Conservation (phyloP, 2,329 filamentous ascomycete species). For the Xylariaceae sp. region DNA sequence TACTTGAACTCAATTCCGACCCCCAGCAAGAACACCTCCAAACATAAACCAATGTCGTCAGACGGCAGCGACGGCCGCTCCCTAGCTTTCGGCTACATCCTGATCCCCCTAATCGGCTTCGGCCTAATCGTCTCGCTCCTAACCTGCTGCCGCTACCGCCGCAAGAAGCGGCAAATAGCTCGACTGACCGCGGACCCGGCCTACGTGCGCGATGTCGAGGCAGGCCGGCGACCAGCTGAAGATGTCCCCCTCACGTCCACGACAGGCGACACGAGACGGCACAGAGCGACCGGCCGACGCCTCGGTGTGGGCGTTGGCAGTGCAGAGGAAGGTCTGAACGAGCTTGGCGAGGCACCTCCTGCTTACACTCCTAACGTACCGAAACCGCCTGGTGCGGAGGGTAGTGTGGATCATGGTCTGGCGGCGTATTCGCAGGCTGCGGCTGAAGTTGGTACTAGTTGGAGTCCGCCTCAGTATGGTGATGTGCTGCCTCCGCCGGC, state of each 20-base stretch:
- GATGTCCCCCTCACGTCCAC: constrained; percentile 5
- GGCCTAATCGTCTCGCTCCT: constrained; percentile 20
- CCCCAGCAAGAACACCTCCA: background rate
- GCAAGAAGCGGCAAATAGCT: constrained; percentile 17
- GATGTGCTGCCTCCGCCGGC: constrained; percentile 3
- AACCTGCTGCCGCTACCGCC: constrained; percentile 26
- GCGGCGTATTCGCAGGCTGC: constrained; percentile 15
- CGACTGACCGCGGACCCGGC: constrained; percentile 11
- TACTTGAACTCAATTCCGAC: background rate
- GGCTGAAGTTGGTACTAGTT: constrained; percentile 10
- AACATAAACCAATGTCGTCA: background rate
- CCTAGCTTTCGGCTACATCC: constrained; percentile 24
- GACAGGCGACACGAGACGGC: constrained; percentile 9
- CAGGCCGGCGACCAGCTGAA: constrained; percentile 14
- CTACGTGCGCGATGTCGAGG: constrained; percentile 21
- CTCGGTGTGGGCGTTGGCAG: constrained; percentile 19
- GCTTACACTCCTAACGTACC: constrained; percentile 27
- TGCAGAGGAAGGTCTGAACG: constrained; percentile 31
- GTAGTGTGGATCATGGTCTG: constrained; percentile 14
- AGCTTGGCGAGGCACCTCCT: constrained; percentile 32
- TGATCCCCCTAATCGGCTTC: constrained; percentile 28
- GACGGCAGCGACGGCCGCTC: constrained; percentile 2
- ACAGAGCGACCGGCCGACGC: constrained; percentile 6
- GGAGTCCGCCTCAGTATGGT: constrained; percentile 17
- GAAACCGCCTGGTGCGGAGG: constrained; percentile 13